Base-by-base conservation (phyloP, 768 basidiomycete genomes). In the Tricholoma flavovirens region DNA sequence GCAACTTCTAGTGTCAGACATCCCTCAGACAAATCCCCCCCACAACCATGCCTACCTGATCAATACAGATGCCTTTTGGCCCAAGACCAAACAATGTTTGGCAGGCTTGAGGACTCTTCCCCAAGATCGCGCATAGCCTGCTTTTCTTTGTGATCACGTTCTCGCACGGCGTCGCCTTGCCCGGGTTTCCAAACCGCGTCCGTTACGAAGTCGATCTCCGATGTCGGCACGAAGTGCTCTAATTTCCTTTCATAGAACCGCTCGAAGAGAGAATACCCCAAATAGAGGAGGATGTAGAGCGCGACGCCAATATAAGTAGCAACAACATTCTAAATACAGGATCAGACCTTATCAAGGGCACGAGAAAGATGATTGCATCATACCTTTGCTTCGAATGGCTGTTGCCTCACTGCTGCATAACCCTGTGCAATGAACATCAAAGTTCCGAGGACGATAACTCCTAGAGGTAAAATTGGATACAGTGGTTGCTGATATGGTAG, bases 401-500 rank as follows among this genome's bases (percentile, higher is more conserved):
- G 63, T 51, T 75, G 66, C 30, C 70, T 65, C 46, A 78, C 75
- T 2, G 80, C 73, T 5, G 79, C 69, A 60, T 82, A 82, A 4
- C 82, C 82, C 58, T 83, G 75, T 4, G 80, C 81, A 26, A 76
- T 67, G 60, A 84, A 82, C 78, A 83, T 81, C 56, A 77, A 60
- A 11, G 69, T 69, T 2, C 75, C 78, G 9, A 84, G 73, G 7
- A 79, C 63, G 56, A 86, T 57, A 19, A 83, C 78, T 6, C 74
- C 67, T 19, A 80, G 55, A 15, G 83, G 79, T 1, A 86, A 64
- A n/a, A 78, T 45, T 2, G 83, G 81, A 58, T 75, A 83, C 43
- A 83, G 56, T 4, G 83, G 81, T 51, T 85, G 82, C 2, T 59
- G 67, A 67, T 83, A 87, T 0, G 84, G 84, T 15, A 86, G 68